These are phyloP conservation scores for Saccharomycopsis amapae DNA, from an alignment of 805 yeast genomes.

Conservation along the genomic window DNA sequence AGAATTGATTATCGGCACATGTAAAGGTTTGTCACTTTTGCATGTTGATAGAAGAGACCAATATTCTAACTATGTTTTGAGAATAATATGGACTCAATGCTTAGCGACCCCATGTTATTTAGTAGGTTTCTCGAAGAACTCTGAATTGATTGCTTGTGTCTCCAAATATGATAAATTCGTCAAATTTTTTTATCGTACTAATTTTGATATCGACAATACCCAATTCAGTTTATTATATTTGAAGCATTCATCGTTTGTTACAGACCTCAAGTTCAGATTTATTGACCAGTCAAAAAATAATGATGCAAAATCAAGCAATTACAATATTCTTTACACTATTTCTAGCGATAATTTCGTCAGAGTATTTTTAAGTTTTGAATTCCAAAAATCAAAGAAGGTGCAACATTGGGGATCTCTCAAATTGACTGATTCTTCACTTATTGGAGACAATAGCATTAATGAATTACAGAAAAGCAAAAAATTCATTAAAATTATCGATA, in stretches of 20 bases:
- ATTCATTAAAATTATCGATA: constrained; percentile 37
- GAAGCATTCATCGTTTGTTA: constrained; percentile 55
- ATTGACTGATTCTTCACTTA: constrained; percentile 22
- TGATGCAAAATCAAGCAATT: constrained; percentile 48
- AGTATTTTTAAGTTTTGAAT: constrained; percentile 63
- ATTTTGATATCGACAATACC: constrained; percentile 56
- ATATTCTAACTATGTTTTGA: constrained; percentile 34
- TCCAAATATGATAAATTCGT: constrained; percentile 59
- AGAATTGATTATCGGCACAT: constrained; percentile 60
- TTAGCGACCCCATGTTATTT: constrained; percentile 58
- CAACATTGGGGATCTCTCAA: constrained; percentile 49
- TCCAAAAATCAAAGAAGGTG: constrained; percentile 48
- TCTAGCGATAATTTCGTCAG: constrained; percentile 51
- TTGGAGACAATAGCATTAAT: background rate
- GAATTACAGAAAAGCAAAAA: constrained; percentile 22
- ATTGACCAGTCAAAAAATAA: constrained; percentile 7
- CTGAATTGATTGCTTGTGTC: constrained; percentile 57
- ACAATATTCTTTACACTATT: constrained; percentile 57
- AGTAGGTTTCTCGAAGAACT: constrained; percentile 58
- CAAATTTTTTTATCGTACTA: constrained; percentile 71
- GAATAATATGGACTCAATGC: constrained; percentile 32
- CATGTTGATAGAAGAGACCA: constrained; percentile 31
- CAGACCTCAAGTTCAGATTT: constrained; percentile 31
- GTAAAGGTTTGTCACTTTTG: constrained; percentile 45
- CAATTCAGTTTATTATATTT: constrained; percentile 64